These are phyloP conservation scores for Tolypocladium pustulatum DNA, from an alignment of 2,329 filamentous ascomycete genomes.

Conservation along the genomic window DNA sequence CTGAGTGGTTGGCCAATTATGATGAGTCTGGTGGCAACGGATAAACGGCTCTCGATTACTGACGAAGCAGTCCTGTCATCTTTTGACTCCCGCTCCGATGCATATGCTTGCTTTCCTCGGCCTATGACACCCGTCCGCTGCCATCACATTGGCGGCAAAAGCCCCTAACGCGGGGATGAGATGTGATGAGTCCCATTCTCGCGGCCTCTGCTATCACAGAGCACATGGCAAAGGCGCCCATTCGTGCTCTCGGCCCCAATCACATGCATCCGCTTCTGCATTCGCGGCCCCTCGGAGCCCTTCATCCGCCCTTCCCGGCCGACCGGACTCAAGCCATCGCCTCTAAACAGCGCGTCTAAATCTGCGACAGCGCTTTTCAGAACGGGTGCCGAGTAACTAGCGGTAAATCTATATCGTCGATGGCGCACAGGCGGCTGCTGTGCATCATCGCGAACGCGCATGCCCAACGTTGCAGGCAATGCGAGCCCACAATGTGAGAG, in stretches of 20 bases:
- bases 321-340: background rate
- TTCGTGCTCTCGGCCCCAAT: background rate
- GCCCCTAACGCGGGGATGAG: background rate
- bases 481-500: background rate
- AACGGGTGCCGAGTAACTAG: background rate
- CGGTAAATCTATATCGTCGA: background rate
- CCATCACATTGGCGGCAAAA: background rate
- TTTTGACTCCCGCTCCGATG: background rate
- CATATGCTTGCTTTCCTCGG: background rate
- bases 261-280: background rate
- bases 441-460: background rate
- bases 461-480: background rate
- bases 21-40: background rate
- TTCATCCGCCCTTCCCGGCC: background rate
- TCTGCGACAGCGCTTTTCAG: background rate
- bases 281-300: background rate
- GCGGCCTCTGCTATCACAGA: background rate
- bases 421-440: background rate
- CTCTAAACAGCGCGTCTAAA: background rate
- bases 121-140: background rate
- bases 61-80: background rate
- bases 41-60: background rate
- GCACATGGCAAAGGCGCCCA: background rate
- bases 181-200: slow-evolving; percentile 2
- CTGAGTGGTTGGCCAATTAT: background rate